These are phyloP conservation scores for Wickerhamomyces pijperi DNA, from an alignment of 805 yeast species.

Conservation along the genomic window DNA sequence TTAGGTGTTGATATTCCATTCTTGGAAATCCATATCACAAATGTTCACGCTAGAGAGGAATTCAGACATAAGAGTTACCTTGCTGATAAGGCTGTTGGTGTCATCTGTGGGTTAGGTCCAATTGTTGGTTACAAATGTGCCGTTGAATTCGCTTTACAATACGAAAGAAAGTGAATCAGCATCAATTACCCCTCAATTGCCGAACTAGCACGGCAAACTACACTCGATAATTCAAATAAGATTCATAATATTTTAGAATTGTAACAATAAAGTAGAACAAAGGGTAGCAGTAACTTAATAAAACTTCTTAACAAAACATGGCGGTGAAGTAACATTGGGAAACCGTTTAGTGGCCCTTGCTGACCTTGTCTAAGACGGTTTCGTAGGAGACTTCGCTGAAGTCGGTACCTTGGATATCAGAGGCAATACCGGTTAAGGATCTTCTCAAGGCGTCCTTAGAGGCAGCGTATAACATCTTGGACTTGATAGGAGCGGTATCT, in stretches of 20 bases:
- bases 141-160: slow-evolving; percentile 18
- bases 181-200: too few species aligned
- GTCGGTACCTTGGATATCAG: slow-evolving; percentile 97
- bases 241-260: too few species aligned
- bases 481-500: slow-evolving; percentile 89
- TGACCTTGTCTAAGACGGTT: slow-evolving; percentile 79
- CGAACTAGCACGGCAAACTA: too few species aligned
- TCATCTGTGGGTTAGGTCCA: slow-evolving; percentile 21
- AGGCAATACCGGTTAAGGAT: slow-evolving; percentile 86
- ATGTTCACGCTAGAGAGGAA: slow-evolving; percentile 39
- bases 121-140: slow-evolving; percentile 20
- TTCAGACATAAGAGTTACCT: slow-evolving; percentile 39
- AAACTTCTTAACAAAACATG: too few species aligned
- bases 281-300: background rate
- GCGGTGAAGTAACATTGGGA: too few species aligned
- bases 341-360: slow-evolving; percentile 27
- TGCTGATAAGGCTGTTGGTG: slow-evolving; percentile 37
- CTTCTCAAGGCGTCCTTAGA: slow-evolving; percentile 97
- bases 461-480: slow-evolving; percentile 98
- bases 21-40: slow-evolving; percentile 39
- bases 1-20: slow-evolving; percentile 37
- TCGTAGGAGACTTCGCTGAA: slow-evolving; percentile 94
- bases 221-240: too few species aligned
- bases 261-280: background rate
- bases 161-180: slow-evolving; percentile 1